Base-by-base conservation (phyloP, 495 filamentous ascomycete species). In the Penicillium egyptiacum region DNA sequence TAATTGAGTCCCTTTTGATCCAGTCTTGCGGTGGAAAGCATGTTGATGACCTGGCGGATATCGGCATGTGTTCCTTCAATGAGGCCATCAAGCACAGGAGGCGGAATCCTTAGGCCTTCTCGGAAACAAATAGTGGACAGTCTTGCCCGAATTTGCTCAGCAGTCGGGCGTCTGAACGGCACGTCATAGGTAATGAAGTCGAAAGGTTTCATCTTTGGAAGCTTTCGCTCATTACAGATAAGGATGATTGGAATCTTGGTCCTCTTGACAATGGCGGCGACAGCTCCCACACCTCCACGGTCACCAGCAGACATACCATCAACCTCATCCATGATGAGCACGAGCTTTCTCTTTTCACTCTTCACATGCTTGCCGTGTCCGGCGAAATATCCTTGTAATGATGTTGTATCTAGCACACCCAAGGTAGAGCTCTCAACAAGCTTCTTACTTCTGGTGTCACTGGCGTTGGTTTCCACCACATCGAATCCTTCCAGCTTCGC, bases 291-390 rank as follows among this genome's bases (percentile, higher is more conserved):
- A 67, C 94, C 94, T 60, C 94, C 94, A 42, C 94, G 86, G 70
- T 99, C 94, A 63, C 94, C 94, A 41, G 92, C 92, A 45, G 92
- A 96, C 94, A 99, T 99, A 33, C 94, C 94, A 66, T 99, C 94
- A 6, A 99, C 94, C 71, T 99, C 94, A 63, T 99, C 94, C 95
- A 99, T 97, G 75, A 99, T 88, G 12, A 99, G 77, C 9, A 96
- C 90, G 25, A 97, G 83, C 57, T 96, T 96, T 75, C 92, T 93
- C 73, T 92, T 98, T 20, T 78, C 79, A 28, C 75, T 75, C 51
- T 97, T 86, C 5, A 96, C 86, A 55, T 88, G 83, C 74, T 92
- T 87, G 39, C 87, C 88, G 43, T 89, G 86, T 16, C 83, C 87
- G n/a, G 91, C 87, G 67, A 97, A 98, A 75, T 89, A 98, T 9